Conservation (phyloP, 495 filamentous ascomycete genomes). For the Chaetomium tenue region DNA sequence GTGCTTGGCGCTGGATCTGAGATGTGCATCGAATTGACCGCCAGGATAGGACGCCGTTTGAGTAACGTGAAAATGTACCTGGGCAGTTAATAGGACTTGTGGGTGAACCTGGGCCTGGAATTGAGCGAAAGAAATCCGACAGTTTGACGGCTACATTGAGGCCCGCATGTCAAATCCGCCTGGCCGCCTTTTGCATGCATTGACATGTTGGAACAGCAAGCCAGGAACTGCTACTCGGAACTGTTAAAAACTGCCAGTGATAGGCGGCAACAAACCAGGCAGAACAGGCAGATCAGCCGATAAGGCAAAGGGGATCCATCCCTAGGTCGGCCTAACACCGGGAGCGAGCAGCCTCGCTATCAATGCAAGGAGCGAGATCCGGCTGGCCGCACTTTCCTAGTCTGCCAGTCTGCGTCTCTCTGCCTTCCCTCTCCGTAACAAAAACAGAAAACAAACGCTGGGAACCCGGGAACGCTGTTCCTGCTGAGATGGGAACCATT, state of each 20-base stretch:
- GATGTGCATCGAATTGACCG: constrained; percentile 2
- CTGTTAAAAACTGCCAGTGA: not conserved
- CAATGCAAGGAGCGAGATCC: not conserved
- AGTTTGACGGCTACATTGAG: not conserved
- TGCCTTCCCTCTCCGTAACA: not conserved
- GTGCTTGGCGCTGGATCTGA: constrained; percentile 11
- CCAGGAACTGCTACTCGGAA: not conserved
- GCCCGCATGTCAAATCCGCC: not conserved
- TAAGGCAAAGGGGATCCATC: not conserved
- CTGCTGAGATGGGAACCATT: too few relatives aligned
- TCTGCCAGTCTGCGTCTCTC: too few relatives aligned
- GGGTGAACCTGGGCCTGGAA: too few relatives aligned
- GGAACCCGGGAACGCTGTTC: not conserved
- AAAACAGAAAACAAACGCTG: not conserved
- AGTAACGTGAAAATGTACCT: not conserved
- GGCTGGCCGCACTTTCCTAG: not conserved
- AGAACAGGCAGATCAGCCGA: not conserved
- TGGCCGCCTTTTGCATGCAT: constrained; percentile 6
- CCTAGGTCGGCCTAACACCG: too few relatives aligned
- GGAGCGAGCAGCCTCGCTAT: not conserved
- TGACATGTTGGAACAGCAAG: not conserved
- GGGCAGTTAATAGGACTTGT: too few relatives aligned
- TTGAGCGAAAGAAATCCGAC: too few relatives aligned
- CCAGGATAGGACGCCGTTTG: not conserved
- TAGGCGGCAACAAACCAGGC: not conserved